Percentiles rank a stretch among this genome's conserved stretches.
phyloP scores from a whole-genome alignment of 257 asterid species.

The Fraxinus americana region DNA sequence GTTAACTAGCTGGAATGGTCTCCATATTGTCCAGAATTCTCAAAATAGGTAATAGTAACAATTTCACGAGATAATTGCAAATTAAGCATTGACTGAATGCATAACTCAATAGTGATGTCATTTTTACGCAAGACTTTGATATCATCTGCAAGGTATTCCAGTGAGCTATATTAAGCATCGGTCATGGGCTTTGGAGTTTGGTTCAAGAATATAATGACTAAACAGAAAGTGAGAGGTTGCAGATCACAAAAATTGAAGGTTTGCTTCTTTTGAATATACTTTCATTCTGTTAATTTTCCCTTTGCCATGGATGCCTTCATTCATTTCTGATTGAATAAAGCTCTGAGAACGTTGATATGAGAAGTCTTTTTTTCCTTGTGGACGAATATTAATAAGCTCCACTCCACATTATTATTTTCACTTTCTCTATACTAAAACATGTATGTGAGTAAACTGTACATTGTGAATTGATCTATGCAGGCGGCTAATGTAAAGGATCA shows the following conservation, averaged over 20 bases:
- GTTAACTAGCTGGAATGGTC: not conserved
- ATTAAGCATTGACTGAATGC: not conserved
- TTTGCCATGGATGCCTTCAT: not conserved
- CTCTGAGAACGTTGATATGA: no score
- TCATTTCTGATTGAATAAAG: not conserved
- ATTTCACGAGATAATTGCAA: not conserved
- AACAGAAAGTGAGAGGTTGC: slow-evolving; percentile 54
- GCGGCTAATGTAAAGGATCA: no score
- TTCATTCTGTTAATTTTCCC: not conserved
- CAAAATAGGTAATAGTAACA: no score
- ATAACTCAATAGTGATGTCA: not conserved
- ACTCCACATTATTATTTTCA: no score
- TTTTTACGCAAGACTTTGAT: slow-evolving; percentile 10
- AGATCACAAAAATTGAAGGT: slow-evolving; percentile 60
- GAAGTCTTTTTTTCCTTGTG: no score
- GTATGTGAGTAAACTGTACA: no score
- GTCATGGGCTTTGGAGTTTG: slow-evolving; percentile 77
- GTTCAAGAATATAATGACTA: slow-evolving; percentile 72
- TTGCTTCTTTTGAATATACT: not conserved
- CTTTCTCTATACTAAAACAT: no score
- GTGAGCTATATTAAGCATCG: slow-evolving; percentile 30
- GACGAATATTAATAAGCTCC: no score
- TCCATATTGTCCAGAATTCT: not conserved
- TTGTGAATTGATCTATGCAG: no score
- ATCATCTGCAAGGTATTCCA: slow-evolving; percentile 34